Conservation (phyloP, 2,329 filamentous ascomycete genomes). For the Cladosporium velox region DNA sequence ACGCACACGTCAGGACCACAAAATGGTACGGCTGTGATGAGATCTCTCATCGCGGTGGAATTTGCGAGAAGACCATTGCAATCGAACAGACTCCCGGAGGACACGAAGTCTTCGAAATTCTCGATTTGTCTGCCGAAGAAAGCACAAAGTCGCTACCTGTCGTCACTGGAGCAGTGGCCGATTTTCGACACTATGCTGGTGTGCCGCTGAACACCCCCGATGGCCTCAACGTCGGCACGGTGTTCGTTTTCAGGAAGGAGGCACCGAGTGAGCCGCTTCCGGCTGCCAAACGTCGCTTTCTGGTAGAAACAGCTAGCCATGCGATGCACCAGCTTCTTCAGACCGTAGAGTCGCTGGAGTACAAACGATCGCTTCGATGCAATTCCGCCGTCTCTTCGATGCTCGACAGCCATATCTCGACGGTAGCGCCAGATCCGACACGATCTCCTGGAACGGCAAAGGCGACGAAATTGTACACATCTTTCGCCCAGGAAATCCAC, state of each 20-base stretch:
- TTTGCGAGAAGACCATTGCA: slow-evolving; percentile 21
- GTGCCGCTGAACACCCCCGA: slow-evolving; percentile 61
- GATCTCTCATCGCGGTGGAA: slow-evolving; percentile 16
- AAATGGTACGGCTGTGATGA: slow-evolving; percentile 23
- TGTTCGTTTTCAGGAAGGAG: slow-evolving; percentile 18
- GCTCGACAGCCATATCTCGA: neutral
- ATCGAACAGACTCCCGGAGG: neutral
- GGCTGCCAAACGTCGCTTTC: neutral
- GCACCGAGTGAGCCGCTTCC: neutral
- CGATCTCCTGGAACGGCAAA: neutral
- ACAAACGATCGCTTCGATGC: slow-evolving; percentile 11
- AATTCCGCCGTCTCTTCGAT: slow-evolving; percentile 15
- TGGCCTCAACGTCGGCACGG: slow-evolving; percentile 50
- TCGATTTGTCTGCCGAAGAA: slow-evolving; percentile 10
- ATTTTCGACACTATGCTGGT: slow-evolving; percentile 52
- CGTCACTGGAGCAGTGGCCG: slow-evolving; percentile 17
- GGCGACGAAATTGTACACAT: neutral
- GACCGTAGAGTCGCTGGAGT: slow-evolving; percentile 18
- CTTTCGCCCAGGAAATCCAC: slow-evolving; percentile 2
- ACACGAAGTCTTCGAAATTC: slow-evolving; percentile 14
- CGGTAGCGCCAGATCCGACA: neutral
- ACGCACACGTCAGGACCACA: neutral
- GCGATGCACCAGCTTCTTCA: slow-evolving; percentile 17
- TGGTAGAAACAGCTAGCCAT: slow-evolving; percentile 8
- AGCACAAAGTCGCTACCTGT: slow-evolving; percentile 18